phyloP scores from a whole-genome alignment of 2,329 filamentous ascomycete genomes.

The Ophiocordyceps camponoti-floridani region DNA sequence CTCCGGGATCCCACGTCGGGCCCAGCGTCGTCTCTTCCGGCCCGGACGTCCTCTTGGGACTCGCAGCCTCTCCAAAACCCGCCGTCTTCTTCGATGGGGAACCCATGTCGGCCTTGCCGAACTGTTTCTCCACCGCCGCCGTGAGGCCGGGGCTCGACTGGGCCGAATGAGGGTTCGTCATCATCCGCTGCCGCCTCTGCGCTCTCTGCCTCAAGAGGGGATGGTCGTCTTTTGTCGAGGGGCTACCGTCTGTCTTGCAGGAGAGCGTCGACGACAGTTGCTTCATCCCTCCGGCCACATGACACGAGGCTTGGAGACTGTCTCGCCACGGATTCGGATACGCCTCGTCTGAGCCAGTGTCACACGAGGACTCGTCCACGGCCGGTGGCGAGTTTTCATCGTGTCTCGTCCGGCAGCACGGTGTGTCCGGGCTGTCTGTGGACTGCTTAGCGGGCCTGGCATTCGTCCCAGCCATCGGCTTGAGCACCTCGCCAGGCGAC shows the following conservation, averaged over 20 bases:
- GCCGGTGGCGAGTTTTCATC: slow-evolving; percentile 4
- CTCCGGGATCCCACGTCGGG: neutral
- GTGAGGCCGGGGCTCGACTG: slow-evolving; percentile 13
- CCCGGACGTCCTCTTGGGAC: neutral
- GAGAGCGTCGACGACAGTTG: slow-evolving; percentile 8
- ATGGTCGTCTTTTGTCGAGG: slow-evolving; percentile 5
- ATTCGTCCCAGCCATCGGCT: neutral
- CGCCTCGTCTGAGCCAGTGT: neutral
- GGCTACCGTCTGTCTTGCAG: slow-evolving; percentile 7
- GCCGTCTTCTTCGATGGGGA: slow-evolving; percentile 1
- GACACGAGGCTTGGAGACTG: slow-evolving; percentile 4
- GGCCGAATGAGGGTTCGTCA: slow-evolving; percentile 4
- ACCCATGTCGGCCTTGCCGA: slow-evolving; percentile 1
- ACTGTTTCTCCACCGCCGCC: slow-evolving; percentile 4
- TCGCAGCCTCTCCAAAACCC: neutral
- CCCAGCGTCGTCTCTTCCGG: neutral
- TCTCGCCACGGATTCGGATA: slow-evolving; percentile 4
- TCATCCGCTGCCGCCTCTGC: neutral
- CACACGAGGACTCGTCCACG: neutral
- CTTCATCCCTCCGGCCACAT: neutral
- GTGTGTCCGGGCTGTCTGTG: neutral
- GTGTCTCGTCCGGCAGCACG: neutral
- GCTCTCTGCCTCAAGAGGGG: neutral
- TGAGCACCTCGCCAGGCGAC: slow-evolving; percentile 7
- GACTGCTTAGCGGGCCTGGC: slow-evolving; percentile 1